phyloP scores from a whole-genome alignment of 106 monocot genomes.

The Apostasia ramifera region DNA sequence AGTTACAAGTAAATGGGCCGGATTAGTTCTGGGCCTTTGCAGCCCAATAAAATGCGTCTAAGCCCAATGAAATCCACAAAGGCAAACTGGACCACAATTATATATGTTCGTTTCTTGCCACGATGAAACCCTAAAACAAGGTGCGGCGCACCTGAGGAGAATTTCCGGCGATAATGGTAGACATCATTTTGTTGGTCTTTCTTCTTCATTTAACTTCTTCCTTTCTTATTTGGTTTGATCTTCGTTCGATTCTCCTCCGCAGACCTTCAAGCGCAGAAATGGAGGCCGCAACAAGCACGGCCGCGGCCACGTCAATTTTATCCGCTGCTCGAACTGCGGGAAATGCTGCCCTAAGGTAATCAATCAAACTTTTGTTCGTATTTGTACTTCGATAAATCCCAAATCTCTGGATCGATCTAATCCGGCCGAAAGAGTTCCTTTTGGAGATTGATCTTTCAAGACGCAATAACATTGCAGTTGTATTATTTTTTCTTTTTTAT shows the following conservation, averaged over 20 bases:
- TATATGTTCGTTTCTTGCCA: too few species aligned
- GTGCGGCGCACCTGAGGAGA: too few species aligned
- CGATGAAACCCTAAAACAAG: too few species aligned
- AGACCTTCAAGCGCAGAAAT: constrained; percentile 82
- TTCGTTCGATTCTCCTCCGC: neutral
- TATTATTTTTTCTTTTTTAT: neutral
- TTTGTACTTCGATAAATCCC: neutral
- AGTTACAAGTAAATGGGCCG: too few species aligned
- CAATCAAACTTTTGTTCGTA: neutral
- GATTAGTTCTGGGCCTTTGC: too few species aligned
- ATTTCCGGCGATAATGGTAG: too few species aligned
- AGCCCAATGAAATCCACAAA: too few species aligned
- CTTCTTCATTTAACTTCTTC: too few species aligned
- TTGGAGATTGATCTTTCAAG: too few species aligned
- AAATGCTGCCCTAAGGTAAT: constrained; percentile 69
- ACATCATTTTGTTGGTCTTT: too few species aligned
- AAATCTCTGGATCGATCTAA: neutral
- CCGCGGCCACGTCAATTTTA: constrained; percentile 67
- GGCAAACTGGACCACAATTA: too few species aligned
- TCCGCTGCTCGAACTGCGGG: constrained; percentile 81
- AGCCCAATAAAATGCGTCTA: too few species aligned
- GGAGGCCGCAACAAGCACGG: constrained; percentile 86
- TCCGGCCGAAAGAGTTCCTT: neutral
- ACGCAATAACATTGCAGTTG: neutral
- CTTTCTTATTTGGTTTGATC: neutral